A percentile compares a stretch with the other conserved stretches of the same genome.
These are phyloP conservation scores for Paecilomyces sp. DNA, from an alignment of 2,329 filamentous ascomycete genomes.

Conservation along the genomic window DNA sequence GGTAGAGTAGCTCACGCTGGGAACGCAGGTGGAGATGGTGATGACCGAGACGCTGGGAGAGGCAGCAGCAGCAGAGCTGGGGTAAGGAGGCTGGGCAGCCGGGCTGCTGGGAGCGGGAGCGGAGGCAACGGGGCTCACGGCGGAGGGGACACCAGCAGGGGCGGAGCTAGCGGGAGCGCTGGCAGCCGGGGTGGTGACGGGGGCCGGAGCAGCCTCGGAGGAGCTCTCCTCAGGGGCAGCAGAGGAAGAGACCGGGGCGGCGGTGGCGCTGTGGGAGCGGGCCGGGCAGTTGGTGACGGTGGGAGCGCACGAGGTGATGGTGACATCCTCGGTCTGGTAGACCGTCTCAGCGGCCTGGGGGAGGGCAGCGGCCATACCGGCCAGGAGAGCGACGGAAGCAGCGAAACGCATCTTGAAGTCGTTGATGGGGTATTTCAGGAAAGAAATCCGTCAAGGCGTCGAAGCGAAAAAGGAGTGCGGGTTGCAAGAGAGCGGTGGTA, in stretches of 20 bases:
- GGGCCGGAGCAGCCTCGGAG: slow-evolving; percentile 3
- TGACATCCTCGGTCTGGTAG: slow-evolving; percentile 53
- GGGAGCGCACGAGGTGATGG: slow-evolving; percentile 56
- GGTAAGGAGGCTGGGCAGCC: slow-evolving; percentile 2
- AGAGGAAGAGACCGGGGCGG: too few relatives aligned
- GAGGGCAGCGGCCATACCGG: slow-evolving; percentile 31
- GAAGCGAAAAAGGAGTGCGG: slow-evolving; percentile 21
- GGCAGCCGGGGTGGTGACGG: slow-evolving; percentile 12
- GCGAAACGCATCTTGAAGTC: slow-evolving; percentile 39
- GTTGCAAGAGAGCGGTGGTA: slow-evolving; percentile 21
- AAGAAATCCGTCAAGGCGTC: slow-evolving; percentile 23
- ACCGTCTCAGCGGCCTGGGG: slow-evolving; percentile 37
- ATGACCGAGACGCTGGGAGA: slow-evolving; percentile 14
- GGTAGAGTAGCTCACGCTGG: slow-evolving; percentile 24
- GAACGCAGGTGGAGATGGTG: slow-evolving; percentile 24
- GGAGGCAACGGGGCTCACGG: slow-evolving; percentile 1
- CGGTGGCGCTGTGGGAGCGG: slow-evolving; percentile 7
- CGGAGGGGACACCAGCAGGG: slow-evolving; percentile 8
- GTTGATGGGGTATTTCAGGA: slow-evolving; percentile 7
- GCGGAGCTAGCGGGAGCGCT: slow-evolving; percentile 15
- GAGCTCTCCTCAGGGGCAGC: slow-evolving; percentile 2
- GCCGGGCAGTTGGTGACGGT: slow-evolving; percentile 55
- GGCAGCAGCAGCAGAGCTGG: slow-evolving; percentile 1
- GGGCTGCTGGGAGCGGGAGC: slow-evolving; percentile 8
- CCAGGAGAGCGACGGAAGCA: slow-evolving; percentile 34